Evolutionary conservation across 768 basidiomycete species (phyloP).

Genomic region (Boletales sp.): DNA sequence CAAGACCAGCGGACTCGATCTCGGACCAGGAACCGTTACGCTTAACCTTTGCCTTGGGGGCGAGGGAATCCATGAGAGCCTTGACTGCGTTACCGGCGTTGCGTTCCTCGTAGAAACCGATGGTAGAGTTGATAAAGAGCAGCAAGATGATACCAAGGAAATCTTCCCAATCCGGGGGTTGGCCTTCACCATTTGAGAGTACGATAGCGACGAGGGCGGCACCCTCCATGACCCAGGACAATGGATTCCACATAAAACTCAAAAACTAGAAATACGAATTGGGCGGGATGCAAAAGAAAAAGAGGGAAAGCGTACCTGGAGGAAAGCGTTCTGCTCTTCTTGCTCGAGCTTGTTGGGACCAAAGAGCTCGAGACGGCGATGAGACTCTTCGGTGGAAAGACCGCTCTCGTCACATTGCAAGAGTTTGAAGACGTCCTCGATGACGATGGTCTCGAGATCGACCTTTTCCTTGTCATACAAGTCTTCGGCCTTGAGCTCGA

Average conservation of each 20-base stretch:
- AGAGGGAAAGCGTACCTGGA: constrained; percentile 55
- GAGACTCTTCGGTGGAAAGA: constrained; percentile 70
- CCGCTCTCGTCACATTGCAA: constrained; percentile 87
- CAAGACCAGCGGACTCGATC: constrained; percentile 85
- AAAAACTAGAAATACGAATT: constrained; percentile 54
- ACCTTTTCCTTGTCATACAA: constrained; percentile 99
- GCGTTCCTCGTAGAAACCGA: constrained; percentile 98
- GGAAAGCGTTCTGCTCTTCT: constrained; percentile 87
- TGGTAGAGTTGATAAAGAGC: constrained; percentile 89
- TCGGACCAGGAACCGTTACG: constrained; percentile 84
- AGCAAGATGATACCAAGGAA: constrained; percentile 95
- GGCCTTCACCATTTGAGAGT: constrained; percentile 85
- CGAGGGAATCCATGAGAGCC: constrained; percentile 98
- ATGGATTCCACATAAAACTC: constrained; percentile 99
- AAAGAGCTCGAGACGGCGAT: constrained; percentile 85
- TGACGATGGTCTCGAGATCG: constrained; percentile 93
- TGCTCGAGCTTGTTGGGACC: constrained; percentile 93
- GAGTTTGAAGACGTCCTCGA: constrained; percentile 95
- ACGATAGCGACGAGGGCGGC: constrained; percentile 93
- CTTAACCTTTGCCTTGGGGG: constrained; percentile 94
- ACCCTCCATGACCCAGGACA: constrained; percentile 99
- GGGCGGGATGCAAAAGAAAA: neutral
- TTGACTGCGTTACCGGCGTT: constrained; percentile 99
- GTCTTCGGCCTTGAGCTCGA: constrained; percentile 90
- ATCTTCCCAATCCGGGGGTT: constrained; percentile 94